These are phyloP conservation scores for Xylariaceae sp. DNA, from an alignment of 2,329 filamentous ascomycete species.

Conservation along the genomic window DNA sequence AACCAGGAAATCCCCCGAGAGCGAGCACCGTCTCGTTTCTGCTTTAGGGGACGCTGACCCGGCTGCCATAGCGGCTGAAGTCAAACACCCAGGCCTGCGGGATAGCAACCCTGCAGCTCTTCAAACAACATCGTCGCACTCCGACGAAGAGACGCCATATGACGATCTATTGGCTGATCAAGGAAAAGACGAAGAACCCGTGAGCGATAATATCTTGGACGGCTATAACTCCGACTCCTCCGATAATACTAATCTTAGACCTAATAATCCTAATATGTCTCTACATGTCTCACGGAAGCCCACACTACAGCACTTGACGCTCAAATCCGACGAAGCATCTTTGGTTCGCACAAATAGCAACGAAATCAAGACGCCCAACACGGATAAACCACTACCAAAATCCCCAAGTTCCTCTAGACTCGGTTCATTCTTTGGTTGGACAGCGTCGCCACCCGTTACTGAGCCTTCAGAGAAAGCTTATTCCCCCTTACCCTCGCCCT, in stretches of 20 bases:
- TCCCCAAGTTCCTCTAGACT: slow-evolving; percentile 59
- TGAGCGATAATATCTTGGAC: slow-evolving; percentile 43
- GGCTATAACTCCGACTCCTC: slow-evolving; percentile 44
- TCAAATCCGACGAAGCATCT: slow-evolving; percentile 49
- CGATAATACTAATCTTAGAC: slow-evolving; percentile 47
- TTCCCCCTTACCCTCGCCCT: slow-evolving; percentile 58
- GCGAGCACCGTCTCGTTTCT: slow-evolving; percentile 26
- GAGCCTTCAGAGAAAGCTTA: slow-evolving; percentile 56
- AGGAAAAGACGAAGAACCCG: slow-evolving; percentile 45
- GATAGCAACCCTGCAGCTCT: slow-evolving; percentile 49
- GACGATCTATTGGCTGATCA: slow-evolving; percentile 45
- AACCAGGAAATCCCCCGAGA: slow-evolving; percentile 36
- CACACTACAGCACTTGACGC: slow-evolving; percentile 58
- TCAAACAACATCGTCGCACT: slow-evolving; percentile 53
- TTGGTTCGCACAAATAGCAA: slow-evolving; percentile 35
- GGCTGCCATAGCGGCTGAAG: slow-evolving; percentile 37
- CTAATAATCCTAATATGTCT: slow-evolving; percentile 52
- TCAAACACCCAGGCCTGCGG: slow-evolving; percentile 35
- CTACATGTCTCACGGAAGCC: slow-evolving; percentile 55
- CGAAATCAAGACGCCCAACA: slow-evolving; percentile 46
- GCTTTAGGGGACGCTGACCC: slow-evolving; percentile 29
- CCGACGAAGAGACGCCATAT: slow-evolving; percentile 51
- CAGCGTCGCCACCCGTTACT: slow-evolving; percentile 53
- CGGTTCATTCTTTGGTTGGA: slow-evolving; percentile 61
- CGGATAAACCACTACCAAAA: slow-evolving; percentile 61